A percentile compares a stretch with the other conserved stretches of the same genome.
phyloP scores from a whole-genome alignment of 2,329 filamentous ascomycete species.

The Penicillium occitanis region DNA sequence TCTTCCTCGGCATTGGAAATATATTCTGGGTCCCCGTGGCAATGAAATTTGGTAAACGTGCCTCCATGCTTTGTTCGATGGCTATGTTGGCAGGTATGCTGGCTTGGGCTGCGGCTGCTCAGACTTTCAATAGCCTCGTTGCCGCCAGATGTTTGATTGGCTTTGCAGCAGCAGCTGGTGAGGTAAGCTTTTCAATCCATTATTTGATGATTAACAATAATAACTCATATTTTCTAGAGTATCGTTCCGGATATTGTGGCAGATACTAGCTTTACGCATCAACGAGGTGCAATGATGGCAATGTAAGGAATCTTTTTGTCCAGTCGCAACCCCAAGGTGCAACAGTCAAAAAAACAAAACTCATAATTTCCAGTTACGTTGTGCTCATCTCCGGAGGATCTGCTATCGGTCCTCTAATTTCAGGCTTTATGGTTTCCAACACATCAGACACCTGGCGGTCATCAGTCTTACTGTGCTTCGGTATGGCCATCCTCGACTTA shows the following conservation, averaged over 20 bases:
- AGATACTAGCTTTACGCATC: constrained; percentile 4
- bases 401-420: background rate
- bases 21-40: background rate
- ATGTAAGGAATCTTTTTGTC: background rate
- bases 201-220: background rate
- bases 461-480: background rate
- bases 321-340: background rate
- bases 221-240: background rate
- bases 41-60: background rate
- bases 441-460: background rate
- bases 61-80: background rate
- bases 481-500: background rate
- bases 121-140: constrained; percentile 6
- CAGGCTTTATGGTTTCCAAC: background rate
- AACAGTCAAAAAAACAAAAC: background rate
- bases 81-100: background rate
- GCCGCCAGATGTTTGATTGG: constrained; percentile 9
- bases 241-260: constrained; percentile 13
- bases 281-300: constrained; percentile 12
- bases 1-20: background rate
- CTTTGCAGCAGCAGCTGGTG: constrained; percentile 1
- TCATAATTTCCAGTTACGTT: background rate
- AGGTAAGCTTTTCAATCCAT: background rate
- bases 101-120: constrained; percentile 1
- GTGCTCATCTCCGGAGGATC: background rate